These are phyloP conservation scores for Amanita subjunquillea DNA, from an alignment of 768 basidiomycete genomes.

Conservation along the genomic window DNA sequence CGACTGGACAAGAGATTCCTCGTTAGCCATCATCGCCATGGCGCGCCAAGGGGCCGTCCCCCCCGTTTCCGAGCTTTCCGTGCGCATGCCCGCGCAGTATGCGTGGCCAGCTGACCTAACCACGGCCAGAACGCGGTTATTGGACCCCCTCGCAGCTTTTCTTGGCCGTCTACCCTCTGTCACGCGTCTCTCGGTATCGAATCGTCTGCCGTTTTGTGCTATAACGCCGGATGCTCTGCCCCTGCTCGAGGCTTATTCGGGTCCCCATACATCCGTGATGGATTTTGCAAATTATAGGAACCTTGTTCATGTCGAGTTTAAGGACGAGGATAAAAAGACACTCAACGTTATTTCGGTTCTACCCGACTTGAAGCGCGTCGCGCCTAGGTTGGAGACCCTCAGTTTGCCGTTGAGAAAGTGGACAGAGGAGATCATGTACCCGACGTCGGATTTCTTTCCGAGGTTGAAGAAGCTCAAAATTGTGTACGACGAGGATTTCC, in stretches of 20 bases:
- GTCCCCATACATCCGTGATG: conserved; percentile 9
- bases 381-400: conserved; percentile 12
- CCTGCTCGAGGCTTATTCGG: conserved; percentile 9
- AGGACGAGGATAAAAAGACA: conserved; percentile 11
- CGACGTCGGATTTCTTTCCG: conserved; percentile 26
- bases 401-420: conserved; percentile 27
- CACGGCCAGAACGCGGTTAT: conserved; percentile 5
- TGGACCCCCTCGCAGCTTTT: conserved; percentile 12
- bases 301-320: conserved; percentile 11
- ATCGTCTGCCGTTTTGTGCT: conserved; percentile 9
- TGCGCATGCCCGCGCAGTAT: conserved; percentile 14
- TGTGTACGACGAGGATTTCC: conserved; percentile 24
- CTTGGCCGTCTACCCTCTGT: conserved; percentile 9
- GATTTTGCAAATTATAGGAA: conserved; percentile 8
- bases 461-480: conserved; percentile 28
- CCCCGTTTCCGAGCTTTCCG: conserved; percentile 10
- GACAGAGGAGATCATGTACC: conserved; percentile 37
- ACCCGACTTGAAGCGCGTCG: conserved; percentile 16
- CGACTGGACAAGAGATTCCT: conserved; percentile 28
- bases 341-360: conserved; percentile 11
- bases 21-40: conserved; percentile 16
- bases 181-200: conserved; percentile 8
- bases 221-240: conserved; percentile 10
- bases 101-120: conserved; percentile 10
- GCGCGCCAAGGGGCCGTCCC: background rate